Evolutionary conservation across 495 filamentous ascomycete genomes (phyloP).

Genomic region (Lichina pygmaea): DNA sequence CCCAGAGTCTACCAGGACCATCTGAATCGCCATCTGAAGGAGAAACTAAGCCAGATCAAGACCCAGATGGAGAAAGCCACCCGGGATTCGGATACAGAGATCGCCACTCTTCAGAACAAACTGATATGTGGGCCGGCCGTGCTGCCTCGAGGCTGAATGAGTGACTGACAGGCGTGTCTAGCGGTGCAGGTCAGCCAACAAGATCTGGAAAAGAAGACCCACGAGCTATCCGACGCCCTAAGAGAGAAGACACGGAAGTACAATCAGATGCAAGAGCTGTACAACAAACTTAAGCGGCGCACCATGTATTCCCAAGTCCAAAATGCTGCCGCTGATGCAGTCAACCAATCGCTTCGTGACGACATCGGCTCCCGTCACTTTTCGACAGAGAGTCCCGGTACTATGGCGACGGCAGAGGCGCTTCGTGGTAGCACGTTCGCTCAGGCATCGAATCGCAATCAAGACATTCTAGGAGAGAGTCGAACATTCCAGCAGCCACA

Average conservation of each 20-base stretch:
- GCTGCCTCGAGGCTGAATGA: neutral
- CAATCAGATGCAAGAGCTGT: constrained; percentile 58
- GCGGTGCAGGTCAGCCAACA: constrained; percentile 41
- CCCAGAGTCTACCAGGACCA: constrained; percentile 58
- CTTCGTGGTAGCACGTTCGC: too few relatives aligned
- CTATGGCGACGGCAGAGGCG: too few relatives aligned
- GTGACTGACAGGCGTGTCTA: constrained; percentile 8
- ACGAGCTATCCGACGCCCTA: constrained; percentile 40
- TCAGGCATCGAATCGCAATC: too few relatives aligned
- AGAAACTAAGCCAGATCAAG: constrained; percentile 44
- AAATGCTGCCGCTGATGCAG: constrained; percentile 39
- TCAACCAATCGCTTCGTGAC: constrained; percentile 23
- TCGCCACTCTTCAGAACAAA: constrained; percentile 37
- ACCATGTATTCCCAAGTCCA: constrained; percentile 42
- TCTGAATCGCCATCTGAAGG: constrained; percentile 40
- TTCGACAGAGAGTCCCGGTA: too few relatives aligned
- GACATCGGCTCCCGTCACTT: constrained; percentile 8
- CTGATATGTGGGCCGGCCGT: constrained; percentile 17
- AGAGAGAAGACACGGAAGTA: constrained; percentile 51
- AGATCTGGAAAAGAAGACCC: constrained; percentile 42
- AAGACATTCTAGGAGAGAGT: too few relatives aligned
- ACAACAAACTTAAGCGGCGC: constrained; percentile 54
- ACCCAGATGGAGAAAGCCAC: constrained; percentile 56
- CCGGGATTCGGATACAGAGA: constrained; percentile 57
- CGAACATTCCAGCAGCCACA: too few relatives aligned